Evolutionary conservation across 805 yeast genomes (phyloP).

Genomic region (Metschnikowia continentalis): DNA sequence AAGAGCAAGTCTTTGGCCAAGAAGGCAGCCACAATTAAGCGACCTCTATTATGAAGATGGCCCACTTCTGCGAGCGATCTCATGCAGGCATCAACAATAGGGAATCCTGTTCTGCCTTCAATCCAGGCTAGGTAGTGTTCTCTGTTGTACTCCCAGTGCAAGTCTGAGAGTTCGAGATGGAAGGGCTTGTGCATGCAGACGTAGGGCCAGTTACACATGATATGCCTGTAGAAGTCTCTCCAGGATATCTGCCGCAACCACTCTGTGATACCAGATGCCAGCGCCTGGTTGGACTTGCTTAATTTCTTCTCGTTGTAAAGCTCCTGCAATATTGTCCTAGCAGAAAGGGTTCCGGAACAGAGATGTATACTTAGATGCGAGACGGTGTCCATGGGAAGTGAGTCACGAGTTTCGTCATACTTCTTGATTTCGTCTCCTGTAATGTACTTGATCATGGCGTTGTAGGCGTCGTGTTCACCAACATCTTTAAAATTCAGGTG

Average conservation of each 20-base stretch:
- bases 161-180: slow-evolving; percentile 37
- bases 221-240: slow-evolving; percentile 55
- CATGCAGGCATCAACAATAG: slow-evolving; percentile 59
- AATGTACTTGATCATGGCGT: slow-evolving; percentile 18
- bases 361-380: slow-evolving; percentile 46
- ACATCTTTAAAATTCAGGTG: slow-evolving; percentile 22
- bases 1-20: slow-evolving; percentile 46
- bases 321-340: slow-evolving; percentile 34
- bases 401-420: slow-evolving; percentile 32
- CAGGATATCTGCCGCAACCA: slow-evolving; percentile 55
- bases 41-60: slow-evolving; percentile 49
- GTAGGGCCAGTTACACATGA: slow-evolving; percentile 47
- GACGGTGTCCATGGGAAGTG: slow-evolving; percentile 25
- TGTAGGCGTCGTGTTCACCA: slow-evolving; percentile 34
- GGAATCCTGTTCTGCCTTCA: slow-evolving; percentile 50
- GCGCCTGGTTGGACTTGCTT: slow-evolving; percentile 20
- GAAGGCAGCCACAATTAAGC: slow-evolving; percentile 53
- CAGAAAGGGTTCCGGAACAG: slow-evolving; percentile 44
- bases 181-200: slow-evolving; percentile 48
- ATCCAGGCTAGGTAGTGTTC: slow-evolving; percentile 48
- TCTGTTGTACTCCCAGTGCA: slow-evolving; percentile 42
- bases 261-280: slow-evolving; percentile 34
- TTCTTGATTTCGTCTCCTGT: slow-evolving; percentile 21
- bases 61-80: slow-evolving; percentile 48
- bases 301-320: slow-evolving; percentile 23